Conservation (phyloP, 2,329 filamentous ascomycete genomes). For the Pseudogymnoascus sp. region DNA sequence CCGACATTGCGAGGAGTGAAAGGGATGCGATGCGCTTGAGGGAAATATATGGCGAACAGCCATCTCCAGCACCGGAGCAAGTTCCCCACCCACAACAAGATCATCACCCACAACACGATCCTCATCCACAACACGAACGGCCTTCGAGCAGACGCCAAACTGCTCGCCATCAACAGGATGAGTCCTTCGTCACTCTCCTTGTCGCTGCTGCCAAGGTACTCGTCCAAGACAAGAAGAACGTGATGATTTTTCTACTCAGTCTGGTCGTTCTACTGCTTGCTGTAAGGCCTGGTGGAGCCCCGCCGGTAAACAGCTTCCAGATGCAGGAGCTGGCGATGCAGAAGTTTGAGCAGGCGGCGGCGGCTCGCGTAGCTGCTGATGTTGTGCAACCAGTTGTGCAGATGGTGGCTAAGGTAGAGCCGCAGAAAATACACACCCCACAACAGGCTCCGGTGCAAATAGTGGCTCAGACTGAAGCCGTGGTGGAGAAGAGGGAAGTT, state of each 20-base stretch:
- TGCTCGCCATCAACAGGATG: conserved; percentile 21
- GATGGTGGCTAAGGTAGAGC: background rate
- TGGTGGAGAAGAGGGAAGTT: background rate
- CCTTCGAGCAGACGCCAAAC: background rate
- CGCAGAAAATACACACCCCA: background rate
- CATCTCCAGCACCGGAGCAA: conserved; percentile 26
- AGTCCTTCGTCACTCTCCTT: conserved; percentile 46
- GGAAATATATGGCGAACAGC: conserved; percentile 44
- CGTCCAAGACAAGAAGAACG: conserved; percentile 50
- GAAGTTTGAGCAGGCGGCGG: background rate
- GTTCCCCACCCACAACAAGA: conserved; percentile 24
- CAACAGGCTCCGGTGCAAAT: background rate
- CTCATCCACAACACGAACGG: background rate
- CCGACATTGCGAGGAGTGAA: conserved; percentile 34
- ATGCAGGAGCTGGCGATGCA: background rate
- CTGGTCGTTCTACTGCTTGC: conserved; percentile 47
- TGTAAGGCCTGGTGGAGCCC: conserved; percentile 23
- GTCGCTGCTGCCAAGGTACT: conserved; percentile 46
- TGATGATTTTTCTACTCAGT: conserved; percentile 48
- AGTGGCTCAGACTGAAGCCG: background rate
- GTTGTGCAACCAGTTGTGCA: background rate
- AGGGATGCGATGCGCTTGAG: conserved; percentile 43
- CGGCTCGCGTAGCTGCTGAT: background rate
- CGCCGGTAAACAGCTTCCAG: background rate
- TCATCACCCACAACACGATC: background rate